These are phyloP conservation scores for Gastrodia elata DNA, from an alignment of 106 monocot genomes.

Conservation along the genomic window DNA sequence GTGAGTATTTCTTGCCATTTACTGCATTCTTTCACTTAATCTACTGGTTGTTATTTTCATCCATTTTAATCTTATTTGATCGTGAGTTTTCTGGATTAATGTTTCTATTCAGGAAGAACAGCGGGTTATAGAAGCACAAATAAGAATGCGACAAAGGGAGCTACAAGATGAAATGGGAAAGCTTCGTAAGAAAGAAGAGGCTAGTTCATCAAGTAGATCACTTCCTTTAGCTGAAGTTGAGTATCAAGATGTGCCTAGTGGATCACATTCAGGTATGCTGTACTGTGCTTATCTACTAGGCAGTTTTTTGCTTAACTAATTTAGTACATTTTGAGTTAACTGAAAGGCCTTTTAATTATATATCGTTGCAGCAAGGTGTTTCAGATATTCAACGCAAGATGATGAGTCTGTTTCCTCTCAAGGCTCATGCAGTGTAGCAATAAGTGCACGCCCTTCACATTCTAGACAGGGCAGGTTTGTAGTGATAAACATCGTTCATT, in stretches of 20 bases:
- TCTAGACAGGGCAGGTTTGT: constrained; percentile 32
- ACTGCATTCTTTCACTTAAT: not conserved
- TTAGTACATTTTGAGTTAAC: not conserved
- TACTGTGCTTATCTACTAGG: not conserved
- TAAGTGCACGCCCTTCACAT: constrained; percentile 10
- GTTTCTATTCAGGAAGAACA: constrained; percentile 60
- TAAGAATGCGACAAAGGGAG: constrained; percentile 72
- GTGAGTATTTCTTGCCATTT: constrained; percentile 29
- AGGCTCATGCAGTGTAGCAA: constrained; percentile 10
- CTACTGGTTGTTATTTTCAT: not conserved
- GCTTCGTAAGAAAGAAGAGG: constrained; percentile 34
- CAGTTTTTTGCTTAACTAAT: not conserved
- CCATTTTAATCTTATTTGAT: not conserved
- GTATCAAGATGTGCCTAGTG: constrained; percentile 21
- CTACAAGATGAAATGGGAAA: constrained; percentile 51
- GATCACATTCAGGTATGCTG: constrained; percentile 30
- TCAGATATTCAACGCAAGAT: constrained; percentile 19
- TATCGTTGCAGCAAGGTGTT: constrained; percentile 21
- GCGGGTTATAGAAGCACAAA: constrained; percentile 82
- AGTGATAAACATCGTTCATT: not conserved
- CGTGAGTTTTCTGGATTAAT: not conserved
- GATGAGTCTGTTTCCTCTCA: constrained; percentile 23
- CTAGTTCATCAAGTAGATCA: constrained; percentile 26
- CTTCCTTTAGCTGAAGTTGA: constrained; percentile 27
- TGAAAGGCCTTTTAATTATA: not conserved